Base-by-base conservation (phyloP, 1,284 basidiomycete genomes). In the Gastroboletus turbinatus region DNA sequence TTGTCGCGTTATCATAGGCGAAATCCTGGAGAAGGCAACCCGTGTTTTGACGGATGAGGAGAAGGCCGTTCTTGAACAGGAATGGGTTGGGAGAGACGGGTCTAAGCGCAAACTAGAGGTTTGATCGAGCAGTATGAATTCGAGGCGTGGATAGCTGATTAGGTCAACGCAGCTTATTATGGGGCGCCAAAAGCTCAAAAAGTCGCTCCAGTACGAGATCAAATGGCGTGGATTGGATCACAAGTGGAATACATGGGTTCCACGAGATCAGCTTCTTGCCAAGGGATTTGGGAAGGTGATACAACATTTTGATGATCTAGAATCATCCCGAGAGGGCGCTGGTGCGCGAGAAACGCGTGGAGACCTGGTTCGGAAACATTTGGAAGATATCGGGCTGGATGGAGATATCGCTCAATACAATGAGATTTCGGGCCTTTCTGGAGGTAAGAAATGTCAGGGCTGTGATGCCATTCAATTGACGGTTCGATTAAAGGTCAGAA, bases 371-470 rank as follows among this genome's bases (percentile, higher is more conserved):
- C 83, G 94, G 64, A 93, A 94, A 75, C 91, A 94, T 67, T 79
- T 96, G 55, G 94, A 94, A 75, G 94, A 96, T 63, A 94, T 99
- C 58, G 96, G 96, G 50, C 81, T 99, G 48, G 94, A 98, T 75
- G 96, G 95, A 46, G 93, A 97, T 76, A 97, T 96, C 63, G 95
- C 95, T 6, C 94, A 96, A 73, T 97, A 97, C 76, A 96, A 97
- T 72, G 95, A 97, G 75, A 94, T 97, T 69, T 85, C 86, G 48
- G 95, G 94, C 36, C 76, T 95, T 52, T 94, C 90, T 23, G 94
- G 93, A 73, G 92, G 87, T 85, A 66, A 60, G 77, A 58, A 35
- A 38, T 43, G 45, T 19, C 56, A 36, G 38, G 44, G 49, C 35
- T 55, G 51, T 55, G 60, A 43, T 46, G 50, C 43, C 36, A 52